Evolutionary conservation across 1,139 yeast species (phyloP).

Genomic region (Candida labiduridarum): DNA sequence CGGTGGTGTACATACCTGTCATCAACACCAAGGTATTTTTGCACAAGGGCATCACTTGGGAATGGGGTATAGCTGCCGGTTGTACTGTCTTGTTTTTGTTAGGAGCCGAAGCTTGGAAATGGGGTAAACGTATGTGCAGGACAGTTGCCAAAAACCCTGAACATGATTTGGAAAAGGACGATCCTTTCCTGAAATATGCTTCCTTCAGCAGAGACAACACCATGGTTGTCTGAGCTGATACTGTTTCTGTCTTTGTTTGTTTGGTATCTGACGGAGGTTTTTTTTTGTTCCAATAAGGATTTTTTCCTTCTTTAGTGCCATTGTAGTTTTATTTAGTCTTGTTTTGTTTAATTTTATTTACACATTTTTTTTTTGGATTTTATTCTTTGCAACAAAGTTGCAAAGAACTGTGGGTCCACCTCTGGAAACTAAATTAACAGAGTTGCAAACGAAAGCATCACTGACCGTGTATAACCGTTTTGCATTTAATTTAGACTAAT

Average conservation of each 20-base stretch:
- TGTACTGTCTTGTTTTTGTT: constrained; percentile 60
- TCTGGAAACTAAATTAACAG: no score
- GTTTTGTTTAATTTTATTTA: background rate
- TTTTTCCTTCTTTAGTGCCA: background rate
- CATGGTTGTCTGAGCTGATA: constrained; percentile 19
- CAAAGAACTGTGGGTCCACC: no score
- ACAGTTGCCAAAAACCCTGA: constrained; percentile 56
- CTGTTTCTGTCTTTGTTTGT: no score
- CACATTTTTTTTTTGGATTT: no score
- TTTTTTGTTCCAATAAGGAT: background rate
- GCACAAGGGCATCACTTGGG: constrained; percentile 74
- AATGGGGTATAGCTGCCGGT: constrained; percentile 81
- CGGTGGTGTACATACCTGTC: constrained; percentile 85
- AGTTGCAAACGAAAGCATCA: no score
- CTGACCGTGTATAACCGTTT: no score
- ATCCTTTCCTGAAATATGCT: constrained; percentile 66
- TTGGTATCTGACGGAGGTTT: background rate
- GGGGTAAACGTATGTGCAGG: constrained; percentile 55
- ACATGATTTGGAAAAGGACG: constrained; percentile 61
- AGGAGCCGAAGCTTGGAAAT: constrained; percentile 71
- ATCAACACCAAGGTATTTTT: constrained; percentile 77
- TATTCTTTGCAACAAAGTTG: no score
- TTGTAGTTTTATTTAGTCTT: background rate
- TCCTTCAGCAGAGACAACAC: constrained; percentile 56
- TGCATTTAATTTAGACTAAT: no score